Evolutionary conservation across 2,329 filamentous ascomycete species (phyloP), one percentile per base, ranked within the genome.

Genomic region (Epichloe gansuensis): DNA sequence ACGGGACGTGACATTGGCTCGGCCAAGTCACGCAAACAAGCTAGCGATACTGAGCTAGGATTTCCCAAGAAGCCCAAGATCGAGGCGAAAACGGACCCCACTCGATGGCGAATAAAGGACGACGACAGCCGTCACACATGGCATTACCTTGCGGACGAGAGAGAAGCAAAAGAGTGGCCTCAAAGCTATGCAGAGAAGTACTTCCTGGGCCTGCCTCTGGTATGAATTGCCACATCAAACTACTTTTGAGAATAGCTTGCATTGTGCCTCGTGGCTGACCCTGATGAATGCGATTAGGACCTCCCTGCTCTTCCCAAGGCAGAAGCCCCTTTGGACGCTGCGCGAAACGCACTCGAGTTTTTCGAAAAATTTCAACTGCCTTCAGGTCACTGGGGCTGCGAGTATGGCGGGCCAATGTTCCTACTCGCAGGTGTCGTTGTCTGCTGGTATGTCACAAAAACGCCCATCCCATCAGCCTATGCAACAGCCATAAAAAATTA

Each of bases 371-470:
- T 97, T 25, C 93, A 98, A 66, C 76, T 96, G 1, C 82, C 85
- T 13, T 85, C 88, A 1, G 93, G 93, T 5, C 88, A 96, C 63
- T 98, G 93, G 93, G 93, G 77, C 5, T 97, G 91, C 71, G 93
- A 98, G 66, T 98, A 98, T 71, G 93, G 93, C 51, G 93, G 93
- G 0, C 93, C 93, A 4, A 91, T 96, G 87, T 98, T 98, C 64
- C 78, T 97, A 40, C 74, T 97, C 1, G 89, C 91, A 0, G 88
- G 91, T 44, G 66, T 95, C 23, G 81, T 96, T 55, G 81, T 95
- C 59, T 78, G 86, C 31, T 94, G 88, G 82, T 90, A 95, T 65
- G 85, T 85, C 50, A 97, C 90, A 56, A 82, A 90, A 64, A 95
- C 89, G 50, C 85, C 86, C 4, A 87, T 98, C 53, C 83, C 89